These are phyloP conservation scores for Andrographis paniculata DNA, from an alignment of 305 asterid species.

Conservation along the genomic window DNA sequence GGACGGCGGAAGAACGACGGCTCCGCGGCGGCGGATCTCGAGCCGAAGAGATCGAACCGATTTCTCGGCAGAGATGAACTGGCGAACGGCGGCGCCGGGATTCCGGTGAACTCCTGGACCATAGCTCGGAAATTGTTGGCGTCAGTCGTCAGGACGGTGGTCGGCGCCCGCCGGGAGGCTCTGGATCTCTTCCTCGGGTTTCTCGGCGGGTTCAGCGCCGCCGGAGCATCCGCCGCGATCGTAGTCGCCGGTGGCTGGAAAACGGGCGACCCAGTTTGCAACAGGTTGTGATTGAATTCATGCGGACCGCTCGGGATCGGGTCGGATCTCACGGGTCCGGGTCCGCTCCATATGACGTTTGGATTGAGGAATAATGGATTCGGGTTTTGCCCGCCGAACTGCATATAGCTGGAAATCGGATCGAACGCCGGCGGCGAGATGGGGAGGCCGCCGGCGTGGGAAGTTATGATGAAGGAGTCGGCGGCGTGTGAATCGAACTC, in stretches of 20 bases:
- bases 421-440: constrained; percentile 27
- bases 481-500: constrained; percentile 67
- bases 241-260: constrained; percentile 16
- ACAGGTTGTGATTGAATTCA: constrained; percentile 14
- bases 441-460: constrained; percentile 18
- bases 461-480: constrained; percentile 23
- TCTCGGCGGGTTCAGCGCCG: constrained; percentile 24
- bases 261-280: neutral
- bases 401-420: constrained; percentile 32
- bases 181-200: constrained; percentile 68
- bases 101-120: constrained; percentile 91
- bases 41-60: constrained; percentile 41
- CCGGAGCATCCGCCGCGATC: constrained; percentile 4
- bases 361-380: constrained; percentile 24
- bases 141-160: constrained; percentile 82
- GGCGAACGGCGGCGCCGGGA: constrained; percentile 66
- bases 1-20: constrained; percentile 43
- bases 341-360: constrained; percentile 29
- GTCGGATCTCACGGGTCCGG: constrained; percentile 25
- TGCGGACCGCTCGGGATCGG: constrained; percentile 7
- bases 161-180: constrained; percentile 82
- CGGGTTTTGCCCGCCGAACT: constrained; percentile 13
- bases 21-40: constrained; percentile 31
- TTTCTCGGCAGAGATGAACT: constrained; percentile 31
- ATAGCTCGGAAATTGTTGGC: constrained; percentile 78